A percentile compares a stretch with the other conserved stretches of the same genome.
Evolutionary conservation across 768 basidiomycete species (phyloP).

Genomic region (Suillus hirtellus): DNA sequence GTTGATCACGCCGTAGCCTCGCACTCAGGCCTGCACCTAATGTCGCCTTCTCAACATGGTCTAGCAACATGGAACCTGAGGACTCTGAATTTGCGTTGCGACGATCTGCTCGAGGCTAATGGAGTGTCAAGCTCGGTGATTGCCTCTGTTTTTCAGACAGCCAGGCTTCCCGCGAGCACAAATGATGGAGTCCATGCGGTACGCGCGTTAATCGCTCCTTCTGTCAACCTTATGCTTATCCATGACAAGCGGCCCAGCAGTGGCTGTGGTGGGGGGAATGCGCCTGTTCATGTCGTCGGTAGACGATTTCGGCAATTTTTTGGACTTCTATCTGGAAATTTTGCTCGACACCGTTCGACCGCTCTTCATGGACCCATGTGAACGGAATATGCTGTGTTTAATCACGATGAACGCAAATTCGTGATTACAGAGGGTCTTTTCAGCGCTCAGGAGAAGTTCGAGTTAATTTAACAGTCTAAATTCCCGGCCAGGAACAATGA

Average conservation of each 20-base stretch:
- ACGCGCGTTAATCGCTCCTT: background rate
- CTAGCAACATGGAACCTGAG: background rate
- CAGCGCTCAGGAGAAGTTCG: background rate
- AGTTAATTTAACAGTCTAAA: background rate
- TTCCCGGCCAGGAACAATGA: background rate
- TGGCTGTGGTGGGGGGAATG: background rate
- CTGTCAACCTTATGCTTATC: background rate
- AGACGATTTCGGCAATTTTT: background rate
- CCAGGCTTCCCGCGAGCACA: background rate
- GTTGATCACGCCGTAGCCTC: background rate
- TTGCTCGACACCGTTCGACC: background rate
- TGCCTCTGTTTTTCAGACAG: background rate
- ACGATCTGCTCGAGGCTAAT: background rate
- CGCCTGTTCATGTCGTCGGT: background rate
- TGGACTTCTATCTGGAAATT: background rate
- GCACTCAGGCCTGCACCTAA: background rate
- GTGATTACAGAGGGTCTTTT: background rate
- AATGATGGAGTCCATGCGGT: conserved; percentile 1
- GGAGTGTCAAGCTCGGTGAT: background rate
- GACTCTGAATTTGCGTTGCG: background rate
- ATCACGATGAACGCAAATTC: background rate
- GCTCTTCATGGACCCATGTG: background rate
- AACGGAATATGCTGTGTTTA: background rate
- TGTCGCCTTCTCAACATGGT: background rate
- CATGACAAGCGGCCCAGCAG: background rate